phyloP scores from a whole-genome alignment of 1,139 yeast species.

The Pneumocystis sp. region DNA sequence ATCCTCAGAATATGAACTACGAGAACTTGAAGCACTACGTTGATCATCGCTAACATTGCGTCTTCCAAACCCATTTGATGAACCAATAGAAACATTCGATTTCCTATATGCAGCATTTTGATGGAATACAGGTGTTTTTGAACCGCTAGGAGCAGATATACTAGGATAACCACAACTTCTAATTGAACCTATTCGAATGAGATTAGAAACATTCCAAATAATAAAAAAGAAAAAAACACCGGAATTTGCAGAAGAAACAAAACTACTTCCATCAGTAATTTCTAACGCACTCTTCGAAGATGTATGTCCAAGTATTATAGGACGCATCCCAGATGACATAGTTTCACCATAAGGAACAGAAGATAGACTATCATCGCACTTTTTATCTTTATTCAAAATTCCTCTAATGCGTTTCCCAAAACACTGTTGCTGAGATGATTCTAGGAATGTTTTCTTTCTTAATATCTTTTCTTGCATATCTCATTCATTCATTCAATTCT shows the following conservation, averaged over 20 bases:
- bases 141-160: background rate
- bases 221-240: background rate
- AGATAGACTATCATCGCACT: background rate
- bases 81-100: background rate
- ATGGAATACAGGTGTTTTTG: background rate
- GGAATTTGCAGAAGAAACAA: background rate
- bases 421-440: background rate
- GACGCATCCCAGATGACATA: background rate
- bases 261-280: background rate
- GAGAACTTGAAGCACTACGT: constrained; percentile 1
- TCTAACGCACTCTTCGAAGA: background rate
- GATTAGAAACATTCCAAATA: background rate
- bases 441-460: background rate
- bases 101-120: background rate
- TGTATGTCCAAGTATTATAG: background rate
- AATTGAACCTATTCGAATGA: background rate
- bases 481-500: background rate
- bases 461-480: background rate
- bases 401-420: background rate
- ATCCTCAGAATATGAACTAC: background rate
- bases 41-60: background rate
- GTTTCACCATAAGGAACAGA: background rate
- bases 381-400: background rate
- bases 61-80: background rate
- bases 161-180: background rate